Evolutionary conservation across 176 grass and related monocot genomes (phyloP), one percentile per base, ranked within the genome.

Genomic region (Oryza glumipatula): DNA sequence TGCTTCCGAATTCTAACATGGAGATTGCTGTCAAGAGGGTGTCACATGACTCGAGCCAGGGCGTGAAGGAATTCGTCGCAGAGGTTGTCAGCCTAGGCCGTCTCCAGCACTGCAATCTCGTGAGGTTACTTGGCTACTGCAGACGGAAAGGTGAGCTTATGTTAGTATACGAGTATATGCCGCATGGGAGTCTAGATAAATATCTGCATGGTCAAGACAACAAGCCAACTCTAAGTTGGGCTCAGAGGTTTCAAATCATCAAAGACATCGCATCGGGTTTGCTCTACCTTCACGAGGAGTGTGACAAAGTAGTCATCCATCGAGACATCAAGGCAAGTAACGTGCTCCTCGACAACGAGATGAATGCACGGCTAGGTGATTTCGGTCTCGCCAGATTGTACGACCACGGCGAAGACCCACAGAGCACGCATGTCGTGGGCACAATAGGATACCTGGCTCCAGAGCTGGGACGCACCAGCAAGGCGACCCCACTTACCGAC

Each of bases 311-410:
- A 19, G 72, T 95, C 24, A 80, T 95, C 48, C 93, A 95, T 21
- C 82, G 93, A 43, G 90, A 95, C 76, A 61, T 95, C 6, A 95
- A 95, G 65, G 88, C 90, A 16, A 92, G 88, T 41, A 95, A 95
- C 46, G 93, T 95, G 52, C 73, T 95, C n/a, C 81, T 95, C 67
- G 90, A 95, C 30, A 2, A 24, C 4, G 79, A 77, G 5, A 56
- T 87, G 60, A 87, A 82, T 3, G 78, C 64, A 2, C 54, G 33
- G 22, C 63, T 90, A 14, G 83, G 88, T 0, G 88, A 90, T 12
- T 90, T 90, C 36, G 88, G 88, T 5, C 78, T 90, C 4, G 88
- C 88, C 0, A 90, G 83, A 13, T 2, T 86, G 23, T 86, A 86
- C 5, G 83, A 90, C 48, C 83, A 86, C 24, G 88, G 88, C 6